Conservation (phyloP, 345 rosid genomes). For the Dimocarpus longan region DNA sequence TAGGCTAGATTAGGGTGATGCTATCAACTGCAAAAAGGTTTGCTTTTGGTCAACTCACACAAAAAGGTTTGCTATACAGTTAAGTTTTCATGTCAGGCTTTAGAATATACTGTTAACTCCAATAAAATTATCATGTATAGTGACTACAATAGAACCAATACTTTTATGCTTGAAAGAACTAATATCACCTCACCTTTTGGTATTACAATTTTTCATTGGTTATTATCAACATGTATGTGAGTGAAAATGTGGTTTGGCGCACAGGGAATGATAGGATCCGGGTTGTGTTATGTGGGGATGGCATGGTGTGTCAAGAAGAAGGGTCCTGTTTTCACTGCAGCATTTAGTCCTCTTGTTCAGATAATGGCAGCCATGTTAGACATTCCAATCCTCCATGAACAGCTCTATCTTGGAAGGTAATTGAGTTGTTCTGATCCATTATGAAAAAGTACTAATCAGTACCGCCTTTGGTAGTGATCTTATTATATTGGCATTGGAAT, state of each 20-base stretch:
- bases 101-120: background rate
- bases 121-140: background rate
- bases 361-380: constrained; percentile 57
- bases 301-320: constrained; percentile 70
- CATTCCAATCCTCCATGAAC: constrained; percentile 55
- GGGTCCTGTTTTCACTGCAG: constrained; percentile 67
- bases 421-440: background rate
- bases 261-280: constrained; percentile 70
- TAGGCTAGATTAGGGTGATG: background rate
- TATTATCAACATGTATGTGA: background rate
- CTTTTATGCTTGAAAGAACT: background rate
- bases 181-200: background rate
- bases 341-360: constrained; percentile 65
- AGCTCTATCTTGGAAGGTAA: constrained; percentile 64
- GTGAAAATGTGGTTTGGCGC: background rate
- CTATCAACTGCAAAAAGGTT: background rate
- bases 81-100: constrained; percentile 1
- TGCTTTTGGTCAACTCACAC: background rate
- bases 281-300: constrained; percentile 61
- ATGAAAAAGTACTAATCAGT: background rate
- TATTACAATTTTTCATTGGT: background rate
- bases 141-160: background rate
- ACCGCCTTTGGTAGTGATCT: background rate
- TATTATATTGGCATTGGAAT: background rate
- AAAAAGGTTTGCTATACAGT: background rate